Evolutionary conservation across 179 eudicot species (phyloP), one percentile per base, ranked within the genome.

Genomic region (Kewa caespitosa): DNA sequence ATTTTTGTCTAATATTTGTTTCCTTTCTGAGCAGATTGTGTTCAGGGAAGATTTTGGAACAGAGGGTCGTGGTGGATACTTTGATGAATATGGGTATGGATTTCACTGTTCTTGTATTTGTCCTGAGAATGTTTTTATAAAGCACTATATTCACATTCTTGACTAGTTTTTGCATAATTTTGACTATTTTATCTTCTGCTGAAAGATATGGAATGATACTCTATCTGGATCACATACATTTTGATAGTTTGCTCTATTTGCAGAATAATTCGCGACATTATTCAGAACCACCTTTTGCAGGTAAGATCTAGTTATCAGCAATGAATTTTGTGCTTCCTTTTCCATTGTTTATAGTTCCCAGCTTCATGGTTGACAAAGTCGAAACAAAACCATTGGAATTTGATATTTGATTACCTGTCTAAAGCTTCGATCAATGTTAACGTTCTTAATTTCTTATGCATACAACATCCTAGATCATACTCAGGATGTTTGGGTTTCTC

Each of bases 41-140:
- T 96, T 96, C 57, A 90, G 98, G 84, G 99, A 96, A 81, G 98
- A 96, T 85, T 93, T 96, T 85, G 99, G 99, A 79, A 93, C 96
- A 72, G 96, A 91, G 22, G 99, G 99, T 10, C 98, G 99, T 68
- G 99, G 99, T 73, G 99, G 99, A 81, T 96, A 96, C 84, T 96
- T 96, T 70, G 97, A 96, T 73, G 85, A 96, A 75, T 96, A 96
- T 77, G 99, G 99, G 99, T 96, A 91, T 50, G 89, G 37, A 76
- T 32, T 42, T 70, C 60, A 15, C 67, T 46, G 20, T 10, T 33
- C 12, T 55, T 17, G 32, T 36, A 17, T 62, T n/a, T n/a, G 41
- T 42, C n/a, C 13, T 15, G 8, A 72, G 65, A 22, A 30, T 39
- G 46, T 62, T 32, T 25, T 30, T 13, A 23, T 5, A 7, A 41